These are phyloP conservation scores for Alternaria longipes DNA, from an alignment of 2,329 filamentous ascomycete species.

Conservation along the genomic window DNA sequence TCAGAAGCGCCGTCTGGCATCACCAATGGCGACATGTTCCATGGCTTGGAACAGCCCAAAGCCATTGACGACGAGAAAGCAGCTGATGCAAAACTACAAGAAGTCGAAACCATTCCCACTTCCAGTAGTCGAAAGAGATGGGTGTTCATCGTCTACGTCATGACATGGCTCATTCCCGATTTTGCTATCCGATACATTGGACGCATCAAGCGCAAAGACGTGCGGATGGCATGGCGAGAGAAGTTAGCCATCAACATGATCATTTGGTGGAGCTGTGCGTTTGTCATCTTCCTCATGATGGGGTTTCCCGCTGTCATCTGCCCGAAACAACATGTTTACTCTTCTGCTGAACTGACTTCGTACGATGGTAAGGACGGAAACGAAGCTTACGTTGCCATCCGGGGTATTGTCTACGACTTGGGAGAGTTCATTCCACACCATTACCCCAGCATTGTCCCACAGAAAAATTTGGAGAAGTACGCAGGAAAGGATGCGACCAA, in stretches of 20 bases:
- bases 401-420: conserved; percentile 89
- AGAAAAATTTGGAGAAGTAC: conserved; percentile 76
- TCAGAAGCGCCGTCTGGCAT: conserved; percentile 96
- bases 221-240: conserved; percentile 93
- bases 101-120: conserved; percentile 84
- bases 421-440: conserved; percentile 76
- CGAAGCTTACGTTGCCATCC: conserved; percentile 78
- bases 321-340: conserved; percentile 89
- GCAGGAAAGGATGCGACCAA: conserved; percentile 86
- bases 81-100: conserved; percentile 87
- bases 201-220: conserved; percentile 89
- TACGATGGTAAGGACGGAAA: conserved; percentile 76
- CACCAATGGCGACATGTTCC: conserved; percentile 93
- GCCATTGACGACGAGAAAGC: conserved; percentile 95
- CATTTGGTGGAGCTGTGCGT: conserved; percentile 86
- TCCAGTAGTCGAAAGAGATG: conserved; percentile 87
- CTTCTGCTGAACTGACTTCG: conserved; percentile 74
- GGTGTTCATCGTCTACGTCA: conserved; percentile 81
- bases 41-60: conserved; percentile 90
- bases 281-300: conserved; percentile 88
- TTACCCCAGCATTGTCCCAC: conserved; percentile 74
- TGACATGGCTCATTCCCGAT: conserved; percentile 91
- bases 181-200: conserved; percentile 79
- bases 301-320: conserved; percentile 88
- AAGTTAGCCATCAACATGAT: conserved; percentile 98